A percentile compares a stretch with the other conserved stretches of the same genome.
phyloP scores from a whole-genome alignment of 2,329 filamentous ascomycete species.

The Colletotrichum cuscutae region DNA sequence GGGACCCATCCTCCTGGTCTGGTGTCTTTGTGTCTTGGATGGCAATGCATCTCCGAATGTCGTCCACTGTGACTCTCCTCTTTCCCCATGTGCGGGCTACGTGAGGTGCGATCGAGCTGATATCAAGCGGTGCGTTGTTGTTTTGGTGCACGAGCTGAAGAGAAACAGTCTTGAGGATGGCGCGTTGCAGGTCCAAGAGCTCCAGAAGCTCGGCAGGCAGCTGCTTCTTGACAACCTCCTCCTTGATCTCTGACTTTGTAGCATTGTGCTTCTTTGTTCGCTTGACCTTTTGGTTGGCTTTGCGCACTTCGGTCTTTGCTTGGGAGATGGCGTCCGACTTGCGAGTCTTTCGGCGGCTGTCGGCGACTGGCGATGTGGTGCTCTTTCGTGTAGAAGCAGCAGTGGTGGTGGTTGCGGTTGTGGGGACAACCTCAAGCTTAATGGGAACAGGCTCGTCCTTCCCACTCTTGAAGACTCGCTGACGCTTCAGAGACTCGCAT shows the following conservation, averaged over 20 bases:
- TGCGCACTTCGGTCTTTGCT: constrained; percentile 42
- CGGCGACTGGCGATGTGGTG: background rate
- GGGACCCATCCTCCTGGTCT: constrained; percentile 23
- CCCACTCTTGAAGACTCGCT: constrained; percentile 19
- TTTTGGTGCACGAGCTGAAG: constrained; percentile 79
- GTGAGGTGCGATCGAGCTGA: constrained; percentile 69
- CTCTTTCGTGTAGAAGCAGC: constrained; percentile 15
- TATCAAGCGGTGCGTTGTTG: constrained; percentile 68
- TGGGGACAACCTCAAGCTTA: constrained; percentile 16
- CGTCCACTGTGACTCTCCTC: constrained; percentile 71
- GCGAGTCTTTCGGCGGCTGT: constrained; percentile 40
- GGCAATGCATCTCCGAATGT: constrained; percentile 74
- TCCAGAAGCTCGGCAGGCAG: constrained; percentile 67
- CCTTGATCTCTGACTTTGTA: constrained; percentile 35
- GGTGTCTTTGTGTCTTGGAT: constrained; percentile 62
- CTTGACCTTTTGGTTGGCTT: constrained; percentile 33
- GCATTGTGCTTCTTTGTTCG: constrained; percentile 31
- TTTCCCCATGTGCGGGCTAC: constrained; percentile 79
- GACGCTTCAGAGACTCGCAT: constrained; percentile 27
- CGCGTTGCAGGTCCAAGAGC: constrained; percentile 71
- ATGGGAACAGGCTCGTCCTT: constrained; percentile 33
- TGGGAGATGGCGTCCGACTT: constrained; percentile 42
- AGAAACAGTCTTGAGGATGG: constrained; percentile 75
- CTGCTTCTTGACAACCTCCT: constrained; percentile 42
- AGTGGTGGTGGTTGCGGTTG: background rate